Evolutionary conservation across 192 early-diverging fungal genomes (phyloP), one percentile per base, ranked within the genome.

Genomic region (Backusella tuberculispora): DNA sequence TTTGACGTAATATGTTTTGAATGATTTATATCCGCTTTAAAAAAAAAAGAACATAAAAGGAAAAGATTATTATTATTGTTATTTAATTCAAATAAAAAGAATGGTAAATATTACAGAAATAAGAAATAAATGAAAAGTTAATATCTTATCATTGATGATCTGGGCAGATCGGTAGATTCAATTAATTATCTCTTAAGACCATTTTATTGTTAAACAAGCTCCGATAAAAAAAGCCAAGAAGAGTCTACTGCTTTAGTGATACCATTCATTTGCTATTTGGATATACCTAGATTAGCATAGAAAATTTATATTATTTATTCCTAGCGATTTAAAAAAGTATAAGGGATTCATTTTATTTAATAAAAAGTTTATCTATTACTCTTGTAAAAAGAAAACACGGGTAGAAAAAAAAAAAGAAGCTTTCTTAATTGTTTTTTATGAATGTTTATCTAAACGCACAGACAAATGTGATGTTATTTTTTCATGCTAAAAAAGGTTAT

Each of bases 141-240:
- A n/a, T n/a, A 42, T 42, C 41, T 7, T 42, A 5, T 42, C 3
- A 42, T 42, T 3, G 7, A 42, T 42, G 41, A 42, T 42, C 7
- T 42, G 41, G 7, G 41, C 41, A 42, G 19, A 21, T 9, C 6
- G 17, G 48, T 2, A 7, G 17, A 15, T 21, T 50, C 48, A 50
- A 21, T 5, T 56, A 56, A 56, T 56, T 21, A 56, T 56, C 21
- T 56, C 47, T 50, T n/a, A 50, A 50, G n/a, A 56, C 50, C 47
- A 50, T 4, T 19, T 21, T 56, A 56, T 56, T 56, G 7, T 56
- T 10, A 56, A 12, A 12, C 50, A 24, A 24, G 9, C 9, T 24
- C 50, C 50, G 50, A 56, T 21, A 56, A 56, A 56, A 42, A 5
- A n/a, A n/a, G n/a, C n/a, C n/a, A n/a, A n/a, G 41, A 56, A 56